Conservation (phyloP, 352 stramenopile genomes). For the Pythium periplocum region DNA sequence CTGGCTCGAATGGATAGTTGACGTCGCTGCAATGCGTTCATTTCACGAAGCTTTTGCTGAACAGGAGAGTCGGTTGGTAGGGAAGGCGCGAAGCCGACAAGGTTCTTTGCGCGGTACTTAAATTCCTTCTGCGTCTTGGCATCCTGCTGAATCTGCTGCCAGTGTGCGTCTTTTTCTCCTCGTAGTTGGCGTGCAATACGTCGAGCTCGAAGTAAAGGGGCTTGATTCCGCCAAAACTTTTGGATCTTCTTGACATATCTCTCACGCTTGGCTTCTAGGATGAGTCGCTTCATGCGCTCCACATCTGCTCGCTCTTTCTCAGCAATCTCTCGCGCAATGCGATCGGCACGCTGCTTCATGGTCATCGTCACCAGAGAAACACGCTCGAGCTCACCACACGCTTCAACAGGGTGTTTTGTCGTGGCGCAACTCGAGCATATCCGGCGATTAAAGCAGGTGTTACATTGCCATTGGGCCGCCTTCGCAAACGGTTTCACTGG, state of each 20-base stretch:
- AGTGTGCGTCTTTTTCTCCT: slow-evolving; percentile 25
- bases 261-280: slow-evolving; percentile 22
- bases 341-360: slow-evolving; percentile 34
- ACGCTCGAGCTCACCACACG: slow-evolving; percentile 29
- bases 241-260: slow-evolving; percentile 36
- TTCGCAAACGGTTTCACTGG: slow-evolving; percentile 6
- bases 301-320: slow-evolving; percentile 39
- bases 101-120: slow-evolving; percentile 28
- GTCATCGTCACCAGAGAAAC: slow-evolving; percentile 30
- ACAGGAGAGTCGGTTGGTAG: slow-evolving; percentile 38
- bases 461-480: slow-evolving; percentile 48
- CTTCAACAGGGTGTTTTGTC: slow-evolving; percentile 33
- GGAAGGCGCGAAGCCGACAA: slow-evolving; percentile 30
- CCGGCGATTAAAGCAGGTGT: slow-evolving; percentile 22
- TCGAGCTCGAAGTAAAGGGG: slow-evolving; percentile 29
- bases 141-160: slow-evolving; percentile 35
- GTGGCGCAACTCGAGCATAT: slow-evolving; percentile 41
- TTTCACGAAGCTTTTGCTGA: slow-evolving; percentile 31
- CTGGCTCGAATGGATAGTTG: slow-evolving; percentile 42
- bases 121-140: slow-evolving; percentile 24
- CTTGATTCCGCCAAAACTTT: slow-evolving; percentile 36
- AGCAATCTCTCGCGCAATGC: slow-evolving; percentile 27
- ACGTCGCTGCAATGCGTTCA: slow-evolving; percentile 41
- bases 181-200: slow-evolving; percentile 8
- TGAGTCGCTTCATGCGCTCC: slow-evolving; percentile 32